phyloP scores from a whole-genome alignment of 2,329 filamentous ascomycete species.

The Pyricularia sp. region DNA sequence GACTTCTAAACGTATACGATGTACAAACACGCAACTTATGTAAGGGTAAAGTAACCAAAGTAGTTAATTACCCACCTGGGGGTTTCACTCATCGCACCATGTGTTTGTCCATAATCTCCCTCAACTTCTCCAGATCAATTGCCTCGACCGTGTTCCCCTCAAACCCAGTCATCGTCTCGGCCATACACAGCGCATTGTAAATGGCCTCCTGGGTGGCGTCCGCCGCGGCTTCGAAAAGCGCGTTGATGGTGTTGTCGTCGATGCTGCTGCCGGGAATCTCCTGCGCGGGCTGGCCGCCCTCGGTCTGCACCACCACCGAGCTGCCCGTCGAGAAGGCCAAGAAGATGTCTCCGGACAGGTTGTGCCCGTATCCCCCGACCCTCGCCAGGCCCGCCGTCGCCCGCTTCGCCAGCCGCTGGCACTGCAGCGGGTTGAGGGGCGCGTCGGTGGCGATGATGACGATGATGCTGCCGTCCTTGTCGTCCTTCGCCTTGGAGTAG shows the following conservation, averaged over 20 bases:
- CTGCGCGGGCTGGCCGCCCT: neutral
- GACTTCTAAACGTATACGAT: neutral
- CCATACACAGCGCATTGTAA: slow-evolving; percentile 53
- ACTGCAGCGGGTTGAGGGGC: slow-evolving; percentile 26
- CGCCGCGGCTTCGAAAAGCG: slow-evolving; percentile 50
- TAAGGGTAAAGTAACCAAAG: too few relatives aligned
- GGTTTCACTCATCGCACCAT: neutral
- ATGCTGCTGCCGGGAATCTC: slow-evolving; percentile 14
- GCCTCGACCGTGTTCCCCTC: slow-evolving; percentile 23
- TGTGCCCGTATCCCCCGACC: slow-evolving; percentile 52
- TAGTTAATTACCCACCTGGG: neutral
- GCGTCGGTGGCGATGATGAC: slow-evolving; percentile 43
- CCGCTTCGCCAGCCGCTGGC: slow-evolving; percentile 19
- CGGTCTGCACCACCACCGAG: slow-evolving; percentile 28
- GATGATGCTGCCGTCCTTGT: slow-evolving; percentile 53
- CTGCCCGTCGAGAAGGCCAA: slow-evolving; percentile 57
- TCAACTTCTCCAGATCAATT: slow-evolving; percentile 9
- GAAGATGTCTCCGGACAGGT: slow-evolving; percentile 58
- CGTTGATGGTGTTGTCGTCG: slow-evolving; percentile 51
- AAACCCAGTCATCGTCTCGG: slow-evolving; percentile 47
- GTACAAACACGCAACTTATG: neutral
- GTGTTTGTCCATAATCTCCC: slow-evolving; percentile 14
- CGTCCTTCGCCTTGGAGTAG: slow-evolving; percentile 30
- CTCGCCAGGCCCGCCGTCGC: slow-evolving; percentile 49
- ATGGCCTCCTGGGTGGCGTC: slow-evolving; percentile 59